Evolutionary conservation across 2,329 filamentous ascomycete species (phyloP).

Genomic region (Nemania sp.): DNA sequence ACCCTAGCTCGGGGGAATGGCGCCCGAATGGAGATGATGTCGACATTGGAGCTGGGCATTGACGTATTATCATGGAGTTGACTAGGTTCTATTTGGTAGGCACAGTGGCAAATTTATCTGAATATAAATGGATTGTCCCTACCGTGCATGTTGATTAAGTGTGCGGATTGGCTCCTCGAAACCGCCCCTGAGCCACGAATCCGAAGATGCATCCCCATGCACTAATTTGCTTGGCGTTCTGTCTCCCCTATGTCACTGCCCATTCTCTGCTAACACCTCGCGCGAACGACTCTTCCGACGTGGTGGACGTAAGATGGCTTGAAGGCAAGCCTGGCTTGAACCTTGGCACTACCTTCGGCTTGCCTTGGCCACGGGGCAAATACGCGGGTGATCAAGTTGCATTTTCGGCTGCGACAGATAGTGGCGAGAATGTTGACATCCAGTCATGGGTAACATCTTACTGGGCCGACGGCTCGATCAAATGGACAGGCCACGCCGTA

Average conservation of each 20-base stretch:
- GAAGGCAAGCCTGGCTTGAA: constrained; percentile 42
- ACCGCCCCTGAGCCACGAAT: too few relatives aligned
- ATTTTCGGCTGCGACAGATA: constrained; percentile 40
- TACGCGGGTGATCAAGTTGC: constrained; percentile 42
- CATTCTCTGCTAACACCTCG: not conserved
- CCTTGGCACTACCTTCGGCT: constrained; percentile 47
- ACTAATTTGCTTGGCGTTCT: not conserved
- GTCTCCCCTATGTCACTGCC: constrained; percentile 1
- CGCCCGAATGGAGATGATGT: constrained; percentile 9
- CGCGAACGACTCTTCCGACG: constrained; percentile 21
- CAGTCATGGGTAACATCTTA: constrained; percentile 62
- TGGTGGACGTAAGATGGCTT: constrained; percentile 44
- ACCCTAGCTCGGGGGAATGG: constrained; percentile 14
- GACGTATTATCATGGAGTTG: not conserved
- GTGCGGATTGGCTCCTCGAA: not conserved
- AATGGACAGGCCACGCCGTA: constrained; percentile 64
- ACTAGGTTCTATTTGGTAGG: not conserved
- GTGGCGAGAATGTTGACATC: constrained; percentile 39
- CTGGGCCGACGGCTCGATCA: constrained; percentile 63
- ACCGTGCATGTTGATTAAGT: not conserved
- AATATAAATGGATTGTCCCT: not conserved
- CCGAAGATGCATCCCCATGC: constrained; percentile 17
- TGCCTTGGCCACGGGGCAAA: constrained; percentile 49
- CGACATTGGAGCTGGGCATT: constrained; percentile 1
- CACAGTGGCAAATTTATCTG: not conserved